Percentiles rank a stretch among this genome's conserved stretches.
These are phyloP conservation scores for Mycocentrospora acerina DNA, from an alignment of 2,329 filamentous ascomycete species.

Conservation along the genomic window DNA sequence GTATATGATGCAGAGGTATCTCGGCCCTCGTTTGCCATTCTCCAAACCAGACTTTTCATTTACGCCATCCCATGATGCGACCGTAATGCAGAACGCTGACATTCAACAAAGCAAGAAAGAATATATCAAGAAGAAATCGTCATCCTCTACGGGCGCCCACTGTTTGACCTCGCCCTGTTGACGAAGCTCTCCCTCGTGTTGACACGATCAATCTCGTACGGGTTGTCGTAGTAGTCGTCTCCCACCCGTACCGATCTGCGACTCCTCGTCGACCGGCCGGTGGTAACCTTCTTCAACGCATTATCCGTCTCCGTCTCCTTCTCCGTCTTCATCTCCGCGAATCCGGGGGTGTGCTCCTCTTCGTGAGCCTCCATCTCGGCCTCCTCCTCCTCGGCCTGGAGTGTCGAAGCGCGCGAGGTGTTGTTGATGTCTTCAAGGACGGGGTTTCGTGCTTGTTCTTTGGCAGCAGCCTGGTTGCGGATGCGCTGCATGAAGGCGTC, in stretches of 20 bases:
- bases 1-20: too few species aligned
- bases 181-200: constrained; percentile 51
- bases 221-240: constrained; percentile 45
- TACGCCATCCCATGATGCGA: neutral
- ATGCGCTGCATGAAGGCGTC: constrained; percentile 59
- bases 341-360: constrained; percentile 30
- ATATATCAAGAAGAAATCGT: neutral
- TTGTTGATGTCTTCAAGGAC: constrained; percentile 16
- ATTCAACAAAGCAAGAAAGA: neutral
- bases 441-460: constrained; percentile 8
- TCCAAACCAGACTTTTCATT: too few species aligned
- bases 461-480: constrained; percentile 34
- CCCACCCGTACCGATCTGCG: constrained; percentile 24
- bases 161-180: constrained; percentile 21
- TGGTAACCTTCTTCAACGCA: constrained; percentile 31
- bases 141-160: constrained; percentile 1
- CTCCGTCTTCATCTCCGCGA: constrained; percentile 44
- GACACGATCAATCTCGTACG: constrained; percentile 52
- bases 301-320: constrained; percentile 25
- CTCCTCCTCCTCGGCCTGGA: constrained; percentile 25
- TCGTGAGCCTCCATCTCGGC: constrained; percentile 33
- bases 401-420: constrained; percentile 27
- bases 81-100: neutral
- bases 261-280: constrained; percentile 29
- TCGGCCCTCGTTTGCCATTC: too few species aligned